These are phyloP conservation scores for Oldenlandia corymbosa DNA, from an alignment of 257 asterid species.

Conservation along the genomic window DNA sequence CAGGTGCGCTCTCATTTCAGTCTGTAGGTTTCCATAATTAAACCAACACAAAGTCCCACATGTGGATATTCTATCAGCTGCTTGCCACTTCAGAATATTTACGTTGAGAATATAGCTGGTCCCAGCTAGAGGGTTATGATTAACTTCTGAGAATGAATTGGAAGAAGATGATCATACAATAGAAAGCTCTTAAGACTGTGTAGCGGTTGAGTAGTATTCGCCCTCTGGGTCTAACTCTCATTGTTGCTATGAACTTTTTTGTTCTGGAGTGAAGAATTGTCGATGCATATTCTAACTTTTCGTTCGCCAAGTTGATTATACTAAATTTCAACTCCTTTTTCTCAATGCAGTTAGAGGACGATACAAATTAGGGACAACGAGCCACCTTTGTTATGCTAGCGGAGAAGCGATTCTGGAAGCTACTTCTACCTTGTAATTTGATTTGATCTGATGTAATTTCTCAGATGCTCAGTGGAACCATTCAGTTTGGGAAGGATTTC, in stretches of 20 bases:
- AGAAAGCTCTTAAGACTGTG: neutral
- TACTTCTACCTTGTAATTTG: neutral
- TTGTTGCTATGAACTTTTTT: neutral
- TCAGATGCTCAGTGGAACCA: neutral
- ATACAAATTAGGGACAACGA: neutral
- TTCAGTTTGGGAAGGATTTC: neutral
- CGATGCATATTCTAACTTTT: neutral
- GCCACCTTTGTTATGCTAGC: constrained; percentile 1
- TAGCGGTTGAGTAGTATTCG: neutral
- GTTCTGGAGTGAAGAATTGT: neutral
- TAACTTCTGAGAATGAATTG: neutral
- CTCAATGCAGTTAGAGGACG: neutral
- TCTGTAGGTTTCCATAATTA: neutral
- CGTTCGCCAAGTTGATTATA: too few species aligned
- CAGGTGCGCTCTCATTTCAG: neutral
- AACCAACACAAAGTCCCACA: neutral
- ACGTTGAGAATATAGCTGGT: neutral
- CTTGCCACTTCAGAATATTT: neutral
- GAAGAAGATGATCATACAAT: neutral
- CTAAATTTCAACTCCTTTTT: neutral
- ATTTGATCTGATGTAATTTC: too few species aligned
- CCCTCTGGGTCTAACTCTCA: too few species aligned
- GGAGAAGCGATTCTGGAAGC: constrained; percentile 2
- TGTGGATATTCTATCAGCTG: neutral
- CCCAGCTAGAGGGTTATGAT: too few species aligned